Evolutionary conservation across 495 filamentous ascomycete species (phyloP), one percentile per base, ranked within the genome.

Genomic region (Neurospora tetraspora): DNA sequence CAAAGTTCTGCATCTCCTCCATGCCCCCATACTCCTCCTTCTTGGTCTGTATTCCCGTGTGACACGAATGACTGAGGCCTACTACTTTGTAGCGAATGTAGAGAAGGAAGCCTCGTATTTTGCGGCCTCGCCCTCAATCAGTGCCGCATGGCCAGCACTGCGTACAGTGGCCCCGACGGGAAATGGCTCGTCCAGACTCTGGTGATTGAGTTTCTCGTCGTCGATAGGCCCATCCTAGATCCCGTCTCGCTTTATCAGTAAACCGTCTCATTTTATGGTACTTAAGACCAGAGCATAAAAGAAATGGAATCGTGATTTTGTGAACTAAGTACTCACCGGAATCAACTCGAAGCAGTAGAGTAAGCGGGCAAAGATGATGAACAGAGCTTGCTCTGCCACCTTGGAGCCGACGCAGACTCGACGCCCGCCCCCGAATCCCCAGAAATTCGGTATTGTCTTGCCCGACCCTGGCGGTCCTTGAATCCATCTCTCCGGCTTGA

Each of bases 401-500:
- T 82, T 77, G 40, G 82, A 86, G 0, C 83, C 85, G 6, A 86
- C 83, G 71, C 85, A 86, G 16, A 85, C 78, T 23, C 85, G 80
- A 12, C 84, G 78, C 20, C 84, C 80, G 36, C 82, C 77, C 23
- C 84, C 82, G 79, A 34, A 78, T 82, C 73, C 81, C 79, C 8
- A 78, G 73, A 4, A 74, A 39, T 68, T 82, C 78, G 8, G 73
- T 76, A 39, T 61, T 74, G 37, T 75, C 74, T 10, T 43, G 18
- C 72, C 83, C 78, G 61, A 39, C 38, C 38, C 38, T 81, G 74
- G 3, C 79, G 79, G 73, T 83, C 81, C 39, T 39, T 39, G 38
- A 39, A 87, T 75, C 81, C 83, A 87, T 6, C 86, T 78, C 70
- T 88, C 85, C 0, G 86, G 86, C 5, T 39, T 68, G 74, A 88